Conservation (phyloP, 441 rosid species). For the Erodium chrysanthum region DNA sequence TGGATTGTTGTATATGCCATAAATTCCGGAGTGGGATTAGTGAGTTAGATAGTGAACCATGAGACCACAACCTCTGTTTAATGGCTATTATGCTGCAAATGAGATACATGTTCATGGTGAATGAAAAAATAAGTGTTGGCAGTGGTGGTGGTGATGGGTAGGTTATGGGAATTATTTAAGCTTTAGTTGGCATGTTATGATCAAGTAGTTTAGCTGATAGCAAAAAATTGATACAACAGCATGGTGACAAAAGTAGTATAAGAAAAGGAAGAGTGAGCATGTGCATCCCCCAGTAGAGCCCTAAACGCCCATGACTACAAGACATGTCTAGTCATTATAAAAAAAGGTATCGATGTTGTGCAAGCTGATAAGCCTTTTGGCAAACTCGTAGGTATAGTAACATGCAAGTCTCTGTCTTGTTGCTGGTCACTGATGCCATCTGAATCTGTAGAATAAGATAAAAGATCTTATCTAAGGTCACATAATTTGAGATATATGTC, state of each 20-base stretch:
- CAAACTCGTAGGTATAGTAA: constrained; percentile 12
- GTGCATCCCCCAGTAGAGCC: constrained; percentile 21
- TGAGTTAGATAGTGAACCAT: background rate
- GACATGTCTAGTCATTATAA: constrained; percentile 16
- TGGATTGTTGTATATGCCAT: background rate
- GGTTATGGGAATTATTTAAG: constrained; percentile 3
- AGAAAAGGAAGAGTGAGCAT: constrained; percentile 11
- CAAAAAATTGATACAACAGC: background rate
- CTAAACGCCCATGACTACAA: constrained; percentile 18
- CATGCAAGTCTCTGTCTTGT: constrained; percentile 8
- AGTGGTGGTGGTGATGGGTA: background rate
- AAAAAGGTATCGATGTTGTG: constrained; percentile 8
- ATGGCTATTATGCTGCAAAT: background rate
- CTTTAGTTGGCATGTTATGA: background rate
- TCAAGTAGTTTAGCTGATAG: constrained; percentile 2
- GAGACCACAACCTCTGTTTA: no score
- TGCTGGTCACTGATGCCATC: background rate
- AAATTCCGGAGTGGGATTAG: background rate
- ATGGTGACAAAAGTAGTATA: background rate
- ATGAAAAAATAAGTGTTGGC: background rate
- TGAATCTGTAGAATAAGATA: background rate
- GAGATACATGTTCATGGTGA: background rate
- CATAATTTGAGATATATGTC: constrained; percentile 6
- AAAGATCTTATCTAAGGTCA: background rate
- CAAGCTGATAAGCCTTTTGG: constrained; percentile 14